Evolutionary conservation across 495 filamentous ascomycete species (phyloP).

Genomic region (Thermothielavioides terrestris): DNA sequence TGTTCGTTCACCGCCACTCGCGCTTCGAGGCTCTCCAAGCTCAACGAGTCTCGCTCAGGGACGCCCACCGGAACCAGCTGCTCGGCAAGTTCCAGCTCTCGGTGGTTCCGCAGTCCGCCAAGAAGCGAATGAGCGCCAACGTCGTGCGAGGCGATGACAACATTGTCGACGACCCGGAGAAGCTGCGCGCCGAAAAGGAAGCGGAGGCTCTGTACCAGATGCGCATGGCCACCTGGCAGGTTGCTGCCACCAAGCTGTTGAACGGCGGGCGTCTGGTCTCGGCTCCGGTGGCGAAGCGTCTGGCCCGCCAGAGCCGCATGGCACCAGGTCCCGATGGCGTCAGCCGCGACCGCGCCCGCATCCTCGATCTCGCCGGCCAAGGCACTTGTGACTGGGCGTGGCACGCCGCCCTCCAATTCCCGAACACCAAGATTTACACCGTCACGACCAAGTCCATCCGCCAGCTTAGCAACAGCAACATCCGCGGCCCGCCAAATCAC

Average conservation of each 20-base stretch:
- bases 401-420: constrained; percentile 78
- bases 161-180: constrained; percentile 46
- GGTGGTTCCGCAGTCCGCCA: constrained; percentile 45
- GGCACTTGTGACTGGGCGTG: constrained; percentile 89
- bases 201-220: constrained; percentile 71
- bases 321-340: constrained; percentile 33
- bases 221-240: constrained; percentile 64
- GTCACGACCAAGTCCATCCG: constrained; percentile 59
- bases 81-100: constrained; percentile 66
- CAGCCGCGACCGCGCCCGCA: constrained; percentile 47
- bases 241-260: constrained; percentile 65
- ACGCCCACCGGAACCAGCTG: constrained; percentile 60
- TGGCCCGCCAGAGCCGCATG: constrained; percentile 44
- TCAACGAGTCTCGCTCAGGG: constrained; percentile 56
- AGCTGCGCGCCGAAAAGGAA: constrained; percentile 66
- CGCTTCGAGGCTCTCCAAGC: constrained; percentile 87
- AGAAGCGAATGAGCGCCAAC: constrained; percentile 51
- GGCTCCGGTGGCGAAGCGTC: constrained; percentile 58
- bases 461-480: constrained; percentile 57
- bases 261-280: constrained; percentile 75
- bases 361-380: constrained; percentile 85
- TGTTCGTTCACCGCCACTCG: constrained; percentile 71
- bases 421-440: constrained; percentile 77
- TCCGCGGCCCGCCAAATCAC: constrained; percentile 81
- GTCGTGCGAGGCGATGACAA: constrained; percentile 49